phyloP scores from a whole-genome alignment of 1,284 basidiomycete genomes.

The Phaffia rhodozyma region DNA sequence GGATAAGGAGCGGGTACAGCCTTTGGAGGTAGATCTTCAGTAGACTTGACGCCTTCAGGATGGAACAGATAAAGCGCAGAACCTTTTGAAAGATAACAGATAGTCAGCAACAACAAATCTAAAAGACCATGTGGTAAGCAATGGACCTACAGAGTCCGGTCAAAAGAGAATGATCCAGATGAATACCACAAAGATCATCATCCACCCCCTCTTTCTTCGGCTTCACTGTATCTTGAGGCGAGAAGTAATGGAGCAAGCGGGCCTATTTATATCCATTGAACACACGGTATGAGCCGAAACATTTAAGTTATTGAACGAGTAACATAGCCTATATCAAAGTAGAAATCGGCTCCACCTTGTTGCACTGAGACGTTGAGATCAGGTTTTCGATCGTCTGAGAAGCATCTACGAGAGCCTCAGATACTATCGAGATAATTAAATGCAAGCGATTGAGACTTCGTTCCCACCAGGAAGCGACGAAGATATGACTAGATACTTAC shows the following conservation, averaged over 20 bases:
- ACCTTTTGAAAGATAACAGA: constrained; percentile 21
- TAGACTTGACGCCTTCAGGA: constrained; percentile 28
- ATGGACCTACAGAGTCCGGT: constrained; percentile 60
- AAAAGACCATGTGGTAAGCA: constrained; percentile 34
- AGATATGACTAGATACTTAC: constrained; percentile 36
- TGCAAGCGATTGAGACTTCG: background rate
- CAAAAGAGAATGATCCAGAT: constrained; percentile 65
- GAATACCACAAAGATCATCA: constrained; percentile 55
- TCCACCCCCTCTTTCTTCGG: constrained; percentile 42
- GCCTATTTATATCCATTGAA: constrained; percentile 40
- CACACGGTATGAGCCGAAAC: background rate
- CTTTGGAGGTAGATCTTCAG: constrained; percentile 33
- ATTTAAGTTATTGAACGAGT: background rate
- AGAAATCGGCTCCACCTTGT: constrained; percentile 25
- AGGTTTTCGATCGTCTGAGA: constrained; percentile 29
- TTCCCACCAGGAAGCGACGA: too few relatives aligned
- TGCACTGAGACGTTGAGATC: constrained; percentile 30
- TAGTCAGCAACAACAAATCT: background rate
- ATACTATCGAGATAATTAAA: background rate
- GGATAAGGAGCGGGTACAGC: constrained; percentile 55
- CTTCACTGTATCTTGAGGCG: constrained; percentile 40
- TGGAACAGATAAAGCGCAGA: constrained; percentile 60
- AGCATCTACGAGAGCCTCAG: constrained; percentile 15
- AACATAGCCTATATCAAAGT: background rate
- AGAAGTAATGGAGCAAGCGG: constrained; percentile 82